phyloP scores from a whole-genome alignment of 2,329 filamentous ascomycete genomes.

The Fusarium sp. region DNA sequence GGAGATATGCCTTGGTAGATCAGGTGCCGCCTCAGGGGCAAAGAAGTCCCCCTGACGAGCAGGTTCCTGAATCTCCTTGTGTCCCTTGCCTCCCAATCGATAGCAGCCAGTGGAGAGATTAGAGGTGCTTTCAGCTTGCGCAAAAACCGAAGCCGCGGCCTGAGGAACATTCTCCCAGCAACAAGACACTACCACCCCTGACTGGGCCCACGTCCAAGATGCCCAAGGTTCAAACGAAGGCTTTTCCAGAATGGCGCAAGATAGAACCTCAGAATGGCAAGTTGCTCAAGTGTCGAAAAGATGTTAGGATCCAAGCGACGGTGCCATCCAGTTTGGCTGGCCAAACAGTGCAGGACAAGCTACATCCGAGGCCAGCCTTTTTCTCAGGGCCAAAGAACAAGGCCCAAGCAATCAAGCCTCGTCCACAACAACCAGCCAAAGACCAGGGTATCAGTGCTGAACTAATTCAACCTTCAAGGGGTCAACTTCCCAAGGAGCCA shows the following conservation, averaged over 20 bases:
- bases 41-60: constrained; percentile 22
- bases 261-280: background rate
- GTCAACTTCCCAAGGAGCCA: constrained; percentile 11
- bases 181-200: background rate
- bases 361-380: constrained; percentile 14
- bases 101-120: constrained; percentile 35
- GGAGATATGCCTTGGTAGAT: constrained; percentile 48
- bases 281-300: background rate
- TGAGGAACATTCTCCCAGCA: background rate
- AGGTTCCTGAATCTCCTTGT: constrained; percentile 30
- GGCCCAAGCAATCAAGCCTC: background rate
- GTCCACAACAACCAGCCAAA: background rate
- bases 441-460: background rate
- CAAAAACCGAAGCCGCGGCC: constrained; percentile 26
- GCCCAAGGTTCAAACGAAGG: constrained; percentile 12
- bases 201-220: constrained; percentile 25
- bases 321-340: background rate
- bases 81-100: constrained; percentile 44
- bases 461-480: constrained; percentile 13
- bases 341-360: background rate
- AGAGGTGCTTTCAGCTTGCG: constrained; percentile 32
- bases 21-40: constrained; percentile 40
- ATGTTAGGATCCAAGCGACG: background rate
- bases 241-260: constrained; percentile 29
- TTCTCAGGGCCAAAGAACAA: constrained; percentile 18